These are phyloP conservation scores for Zasmidium cellare DNA, from an alignment of 2,329 filamentous ascomycete species.

Conservation along the genomic window DNA sequence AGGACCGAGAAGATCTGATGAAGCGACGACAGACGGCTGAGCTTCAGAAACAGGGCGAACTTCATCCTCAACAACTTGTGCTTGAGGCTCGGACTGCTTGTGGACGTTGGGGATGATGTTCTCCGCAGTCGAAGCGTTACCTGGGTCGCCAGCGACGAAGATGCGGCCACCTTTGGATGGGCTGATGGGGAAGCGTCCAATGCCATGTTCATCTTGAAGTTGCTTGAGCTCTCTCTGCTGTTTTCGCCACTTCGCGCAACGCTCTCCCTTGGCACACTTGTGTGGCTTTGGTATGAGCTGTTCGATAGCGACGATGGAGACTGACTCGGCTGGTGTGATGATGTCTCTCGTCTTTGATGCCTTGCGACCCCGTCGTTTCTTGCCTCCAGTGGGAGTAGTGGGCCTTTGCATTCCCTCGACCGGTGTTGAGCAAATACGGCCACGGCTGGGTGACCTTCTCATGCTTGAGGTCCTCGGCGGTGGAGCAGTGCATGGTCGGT, in stretches of 20 bases:
- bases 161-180: constrained; percentile 66
- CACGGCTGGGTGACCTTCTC: constrained; percentile 26
- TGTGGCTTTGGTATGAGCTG: constrained; percentile 84
- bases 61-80: constrained; percentile 19
- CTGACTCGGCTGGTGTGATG: constrained; percentile 77
- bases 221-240: constrained; percentile 75
- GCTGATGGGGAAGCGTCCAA: constrained; percentile 57
- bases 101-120: constrained; percentile 56
- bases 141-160: constrained; percentile 75
- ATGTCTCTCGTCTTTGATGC: constrained; percentile 56
- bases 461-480: constrained; percentile 19
- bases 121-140: constrained; percentile 66
- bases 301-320: constrained; percentile 90
- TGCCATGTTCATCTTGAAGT: constrained; percentile 68
- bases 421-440: constrained; percentile 18
- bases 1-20: constrained; percentile 84
- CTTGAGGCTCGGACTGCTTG: constrained; percentile 18
- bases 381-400: constrained; percentile 34
- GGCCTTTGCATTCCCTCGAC: constrained; percentile 33
- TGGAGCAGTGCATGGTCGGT: constrained; percentile 42
- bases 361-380: constrained; percentile 42
- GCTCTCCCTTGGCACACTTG: constrained; percentile 80
- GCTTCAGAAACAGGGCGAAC: constrained; percentile 71
- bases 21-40: constrained; percentile 81
- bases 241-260: constrained; percentile 78